Base-by-base conservation (phyloP, 257 asterid genomes). In the Cynanchum wilfordii region DNA sequence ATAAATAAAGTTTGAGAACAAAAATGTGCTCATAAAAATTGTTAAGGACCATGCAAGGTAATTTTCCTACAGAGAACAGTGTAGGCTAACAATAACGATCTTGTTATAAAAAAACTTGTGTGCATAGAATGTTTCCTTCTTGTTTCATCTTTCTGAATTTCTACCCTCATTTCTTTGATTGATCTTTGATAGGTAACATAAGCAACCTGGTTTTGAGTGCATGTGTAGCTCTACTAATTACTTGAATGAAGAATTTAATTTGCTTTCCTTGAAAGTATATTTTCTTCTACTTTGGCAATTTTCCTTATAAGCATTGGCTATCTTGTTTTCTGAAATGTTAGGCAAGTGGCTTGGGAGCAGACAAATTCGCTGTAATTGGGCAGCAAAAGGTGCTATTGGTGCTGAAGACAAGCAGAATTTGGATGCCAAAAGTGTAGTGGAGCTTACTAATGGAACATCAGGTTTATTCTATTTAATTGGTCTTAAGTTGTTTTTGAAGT, bases 291-390 rank as follows among this genome's bases (percentile, higher is more conserved):
- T 55, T 71, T 55, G 52, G 57, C 60, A 66, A 29, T 47, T 38
- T 47, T 49, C 47, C 36, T 59, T 33, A 24, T 58, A 30, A 8
- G 59, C 11, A 36, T 20, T 66, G 29, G 30, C 3, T 68, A 2
- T 36, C 19, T 50, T 51, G 57, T 71, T 63, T 22, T 47, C 52
- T 25, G 67, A 79, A 77, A 68, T 72, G 64, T 20, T 79, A 91
- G 96, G 97, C 17, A 89, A 87, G 86, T 92, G 95, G 95, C 89
- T 92, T 69, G 97, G 96, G 42, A 92, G 92, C 79, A 88, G 96
- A 75, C 98, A 92, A 78, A 92, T 92, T 56, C 95, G 98, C 25
- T 92, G 98, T 88, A 92, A 92, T 73, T 92, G 98, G 98, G 98
- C 96, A 4, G 45, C 97, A 42, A 90, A 89, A 79, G 89, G 97